A percentile compares a stretch with the other conserved stretches of the same genome.
Conservation (phyloP, 192 early-diverging fungal species). For the Allomyces javanicus region DNA sequence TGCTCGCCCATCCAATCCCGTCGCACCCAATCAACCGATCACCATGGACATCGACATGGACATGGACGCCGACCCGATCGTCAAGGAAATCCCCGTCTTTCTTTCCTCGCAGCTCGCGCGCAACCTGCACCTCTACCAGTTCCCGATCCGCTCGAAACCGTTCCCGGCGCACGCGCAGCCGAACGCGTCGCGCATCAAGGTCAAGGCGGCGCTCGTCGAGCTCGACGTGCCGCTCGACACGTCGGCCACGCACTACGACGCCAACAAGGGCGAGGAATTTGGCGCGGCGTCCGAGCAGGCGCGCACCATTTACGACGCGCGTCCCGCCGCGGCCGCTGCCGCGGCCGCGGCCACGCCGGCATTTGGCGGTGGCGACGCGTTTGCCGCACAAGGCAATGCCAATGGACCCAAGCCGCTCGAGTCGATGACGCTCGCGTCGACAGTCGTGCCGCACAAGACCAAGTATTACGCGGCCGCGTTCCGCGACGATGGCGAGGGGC, state of each 20-base stretch:
- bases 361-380: too few species aligned
- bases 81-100: conserved; percentile 62
- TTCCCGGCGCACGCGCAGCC: conserved; percentile 25
- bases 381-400: too few species aligned
- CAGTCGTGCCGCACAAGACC: conserved; percentile 51
- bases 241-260: conserved; percentile 47
- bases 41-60: not conserved
- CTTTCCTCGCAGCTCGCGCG: conserved; percentile 45
- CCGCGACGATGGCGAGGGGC: conserved; percentile 25
- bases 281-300: conserved; percentile 58
- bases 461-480: conserved; percentile 70
- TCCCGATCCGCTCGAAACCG: conserved; percentile 39
- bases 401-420: conserved; percentile 26
- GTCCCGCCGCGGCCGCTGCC: conserved; percentile 18
- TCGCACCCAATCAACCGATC: too few species aligned
- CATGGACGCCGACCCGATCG: conserved; percentile 37
- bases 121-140: conserved; percentile 63
- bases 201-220: conserved; percentile 60
- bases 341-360: conserved; percentile 14
- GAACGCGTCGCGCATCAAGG: conserved; percentile 56
- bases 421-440: conserved; percentile 55
- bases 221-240: conserved; percentile 66
- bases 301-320: conserved; percentile 32
- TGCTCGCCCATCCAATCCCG: too few species aligned
- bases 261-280: conserved; percentile 52